phyloP scores from a whole-genome alignment of 768 basidiomycete genomes.

The Kwoniella sp. region DNA sequence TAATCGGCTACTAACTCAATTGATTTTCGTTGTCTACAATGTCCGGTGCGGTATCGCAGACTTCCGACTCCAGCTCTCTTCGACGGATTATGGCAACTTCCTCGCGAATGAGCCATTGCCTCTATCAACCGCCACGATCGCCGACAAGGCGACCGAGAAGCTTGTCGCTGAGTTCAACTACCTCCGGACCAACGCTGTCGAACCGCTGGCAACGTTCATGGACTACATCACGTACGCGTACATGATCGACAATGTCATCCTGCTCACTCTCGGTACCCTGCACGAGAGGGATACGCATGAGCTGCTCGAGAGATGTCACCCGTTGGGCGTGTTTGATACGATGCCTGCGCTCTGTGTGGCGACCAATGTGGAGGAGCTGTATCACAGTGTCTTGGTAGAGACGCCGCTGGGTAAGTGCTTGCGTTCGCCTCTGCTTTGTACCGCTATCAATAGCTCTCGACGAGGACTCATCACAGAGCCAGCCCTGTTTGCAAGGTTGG shows the following conservation, averaged over 20 bases:
- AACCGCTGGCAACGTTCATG: slow-evolving; percentile 86
- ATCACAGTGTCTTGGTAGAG: slow-evolving; percentile 94
- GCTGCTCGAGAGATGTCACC: slow-evolving; percentile 93
- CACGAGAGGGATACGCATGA: slow-evolving; percentile 98
- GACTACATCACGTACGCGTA: slow-evolving; percentile 98
- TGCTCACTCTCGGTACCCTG: slow-evolving; percentile 94
- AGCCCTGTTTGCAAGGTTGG: too few species aligned
- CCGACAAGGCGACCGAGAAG: slow-evolving; percentile 93
- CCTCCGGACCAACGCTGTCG: slow-evolving; percentile 83
- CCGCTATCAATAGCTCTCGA: too few species aligned
- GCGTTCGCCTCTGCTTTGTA: not conserved
- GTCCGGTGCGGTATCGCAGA: slow-evolving; percentile 63
- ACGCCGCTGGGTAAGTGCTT: slow-evolving; percentile 83
- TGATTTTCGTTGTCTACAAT: not conserved
- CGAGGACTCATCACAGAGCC: too few species aligned
- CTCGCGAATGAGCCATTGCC: slow-evolving; percentile 94
- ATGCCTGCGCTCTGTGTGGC: slow-evolving; percentile 99
- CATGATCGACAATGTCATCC: slow-evolving; percentile 99
- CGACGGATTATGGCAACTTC: slow-evolving; percentile 98
- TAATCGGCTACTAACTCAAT: not conserved
- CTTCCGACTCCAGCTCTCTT: slow-evolving; percentile 89
- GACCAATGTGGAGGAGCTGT: slow-evolving; percentile 97
- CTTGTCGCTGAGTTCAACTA: slow-evolving; percentile 98
- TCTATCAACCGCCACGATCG: slow-evolving; percentile 88
- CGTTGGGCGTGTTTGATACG: slow-evolving; percentile 93